Conservation (phyloP, 805 yeast species). For the Cyberlindnera suaveolens region DNA sequence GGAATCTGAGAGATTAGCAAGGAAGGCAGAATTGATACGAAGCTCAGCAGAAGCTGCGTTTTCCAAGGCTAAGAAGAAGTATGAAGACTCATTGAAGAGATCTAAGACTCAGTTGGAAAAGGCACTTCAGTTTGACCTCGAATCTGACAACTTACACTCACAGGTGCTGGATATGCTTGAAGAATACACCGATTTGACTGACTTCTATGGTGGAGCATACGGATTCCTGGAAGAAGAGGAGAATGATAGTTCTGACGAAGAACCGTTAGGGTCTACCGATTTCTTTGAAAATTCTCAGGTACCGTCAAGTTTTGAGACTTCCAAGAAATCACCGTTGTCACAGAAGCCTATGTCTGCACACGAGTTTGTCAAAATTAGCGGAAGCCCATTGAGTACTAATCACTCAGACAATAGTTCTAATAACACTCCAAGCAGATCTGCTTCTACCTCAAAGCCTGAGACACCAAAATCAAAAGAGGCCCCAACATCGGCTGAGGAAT, state of each 20-base stretch:
- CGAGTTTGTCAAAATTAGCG: background rate
- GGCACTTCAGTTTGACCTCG: background rate
- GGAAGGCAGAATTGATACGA: constrained; percentile 7
- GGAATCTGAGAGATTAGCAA: constrained; percentile 1
- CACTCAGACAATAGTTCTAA: background rate
- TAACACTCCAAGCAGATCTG: background rate
- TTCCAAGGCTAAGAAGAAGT: constrained; percentile 14
- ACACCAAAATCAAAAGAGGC: background rate
- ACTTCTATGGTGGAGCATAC: background rate
- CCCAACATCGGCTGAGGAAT: background rate
- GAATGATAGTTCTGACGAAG: background rate
- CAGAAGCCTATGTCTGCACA: constrained; percentile 1
- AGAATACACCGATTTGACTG: constrained; percentile 2
- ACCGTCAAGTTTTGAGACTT: background rate
- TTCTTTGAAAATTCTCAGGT: background rate
- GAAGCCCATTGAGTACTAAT: background rate
- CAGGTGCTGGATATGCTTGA: constrained; percentile 3
- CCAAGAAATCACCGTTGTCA: background rate
- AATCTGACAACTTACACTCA: constrained; percentile 6
- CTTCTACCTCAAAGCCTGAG: background rate
- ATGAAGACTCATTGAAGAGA: constrained; percentile 6
- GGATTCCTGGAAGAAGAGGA: constrained; percentile 2
- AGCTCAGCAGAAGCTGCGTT: constrained; percentile 13
- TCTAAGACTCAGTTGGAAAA: constrained; percentile 1
- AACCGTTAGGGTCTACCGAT: background rate